A percentile compares a stretch with the other conserved stretches of the same genome.
Conservation (phyloP, 164 flowering plant genomes). For the Warburgia ugandensis region DNA sequence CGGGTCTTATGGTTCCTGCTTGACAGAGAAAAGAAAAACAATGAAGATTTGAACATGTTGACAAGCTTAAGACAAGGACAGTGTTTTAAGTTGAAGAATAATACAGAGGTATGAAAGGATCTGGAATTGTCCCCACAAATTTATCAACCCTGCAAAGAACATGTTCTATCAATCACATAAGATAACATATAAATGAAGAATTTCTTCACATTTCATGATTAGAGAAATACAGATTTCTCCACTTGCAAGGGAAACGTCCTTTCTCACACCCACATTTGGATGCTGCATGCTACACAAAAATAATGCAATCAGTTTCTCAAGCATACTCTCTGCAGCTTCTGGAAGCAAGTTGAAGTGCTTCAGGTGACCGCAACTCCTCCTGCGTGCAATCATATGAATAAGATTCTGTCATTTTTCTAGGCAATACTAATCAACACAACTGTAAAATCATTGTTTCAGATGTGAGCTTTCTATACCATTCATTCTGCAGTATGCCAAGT, state of each 20-base stretch:
- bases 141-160: constrained; percentile 53
- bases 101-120: constrained; percentile 71
- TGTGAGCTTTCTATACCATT: too few relatives aligned
- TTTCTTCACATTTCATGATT: not conserved
- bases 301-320: constrained; percentile 13
- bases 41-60: too few relatives aligned
- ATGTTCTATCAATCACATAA: constrained; percentile 2
- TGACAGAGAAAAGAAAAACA: too few relatives aligned
- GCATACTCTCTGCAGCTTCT: constrained; percentile 87
- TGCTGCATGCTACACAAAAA: constrained; percentile 9
- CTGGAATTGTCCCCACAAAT: constrained; percentile 47
- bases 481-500: too few relatives aligned
- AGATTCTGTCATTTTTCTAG: too few relatives aligned
- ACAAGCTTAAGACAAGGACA: too few relatives aligned
- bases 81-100: too few relatives aligned
- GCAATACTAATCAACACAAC: too few relatives aligned
- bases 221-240: not conserved
- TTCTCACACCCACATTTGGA: constrained; percentile 1
- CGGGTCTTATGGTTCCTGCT: too few relatives aligned
- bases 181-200: not conserved
- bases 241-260: not conserved
- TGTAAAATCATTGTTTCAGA: too few relatives aligned
- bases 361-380: constrained; percentile 61
- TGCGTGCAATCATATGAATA: too few relatives aligned
- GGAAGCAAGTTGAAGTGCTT: constrained; percentile 60